A percentile compares a stretch with the other conserved stretches of the same genome.
phyloP scores from a whole-genome alignment of 176 grass and related monocot species.

The Secale cereale region DNA sequence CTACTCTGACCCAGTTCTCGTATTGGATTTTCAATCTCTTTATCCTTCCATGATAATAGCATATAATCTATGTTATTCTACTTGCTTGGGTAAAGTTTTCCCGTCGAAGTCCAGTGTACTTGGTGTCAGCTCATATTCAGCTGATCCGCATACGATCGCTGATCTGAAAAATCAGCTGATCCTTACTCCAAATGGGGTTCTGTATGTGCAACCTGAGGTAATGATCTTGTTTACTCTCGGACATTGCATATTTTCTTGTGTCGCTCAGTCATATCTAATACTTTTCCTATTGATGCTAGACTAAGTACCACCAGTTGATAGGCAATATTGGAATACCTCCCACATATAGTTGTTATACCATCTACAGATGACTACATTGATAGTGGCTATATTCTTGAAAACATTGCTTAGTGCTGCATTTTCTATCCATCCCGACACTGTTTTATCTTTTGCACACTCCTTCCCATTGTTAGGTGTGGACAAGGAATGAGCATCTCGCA shows the following conservation, averaged over 20 bases:
- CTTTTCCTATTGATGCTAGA: neutral
- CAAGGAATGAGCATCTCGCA: neutral
- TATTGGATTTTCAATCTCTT: constrained; percentile 97
- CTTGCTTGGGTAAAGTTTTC: constrained; percentile 94
- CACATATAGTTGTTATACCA: neutral
- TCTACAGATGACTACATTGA: neutral
- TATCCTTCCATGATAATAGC: constrained; percentile 99
- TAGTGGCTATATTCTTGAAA: constrained; percentile 26
- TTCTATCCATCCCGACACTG: neutral
- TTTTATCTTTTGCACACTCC: constrained; percentile 4
- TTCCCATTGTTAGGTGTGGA: neutral
- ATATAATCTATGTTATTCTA: constrained; percentile 93
- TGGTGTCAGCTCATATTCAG: constrained; percentile 87
- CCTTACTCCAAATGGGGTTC: constrained; percentile 80
- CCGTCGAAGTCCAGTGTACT: constrained; percentile 80
- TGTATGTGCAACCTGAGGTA: constrained; percentile 87
- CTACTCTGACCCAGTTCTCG: constrained; percentile 90
- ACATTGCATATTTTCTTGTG: neutral
- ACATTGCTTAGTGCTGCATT: constrained; percentile 14
- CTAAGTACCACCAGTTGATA: neutral
- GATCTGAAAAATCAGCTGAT: constrained; percentile 66
- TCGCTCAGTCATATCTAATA: neutral
- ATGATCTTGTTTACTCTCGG: constrained; percentile 10
- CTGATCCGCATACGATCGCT: constrained; percentile 42
- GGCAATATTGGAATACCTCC: neutral